Evolutionary conservation across 2,329 filamentous ascomycete species (phyloP).

Genomic region (Cryphonectria japonica): DNA sequence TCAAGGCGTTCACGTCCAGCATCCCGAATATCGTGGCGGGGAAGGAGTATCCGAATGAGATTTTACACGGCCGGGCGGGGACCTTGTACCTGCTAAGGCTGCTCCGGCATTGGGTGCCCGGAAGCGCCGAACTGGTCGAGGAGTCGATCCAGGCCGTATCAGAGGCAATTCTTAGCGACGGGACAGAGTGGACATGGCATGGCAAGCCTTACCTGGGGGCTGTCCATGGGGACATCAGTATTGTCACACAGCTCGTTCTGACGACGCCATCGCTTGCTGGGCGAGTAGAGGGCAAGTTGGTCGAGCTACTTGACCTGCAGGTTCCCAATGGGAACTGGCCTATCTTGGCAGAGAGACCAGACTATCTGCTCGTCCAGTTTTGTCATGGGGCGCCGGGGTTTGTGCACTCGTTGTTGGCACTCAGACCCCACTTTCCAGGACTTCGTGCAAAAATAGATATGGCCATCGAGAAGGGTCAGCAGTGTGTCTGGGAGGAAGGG

Average conservation of each 20-base stretch:
- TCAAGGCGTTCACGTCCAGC: conserved; percentile 46
- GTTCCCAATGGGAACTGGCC: conserved; percentile 43
- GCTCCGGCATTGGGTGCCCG: conserved; percentile 59
- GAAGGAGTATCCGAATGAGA: conserved; percentile 59
- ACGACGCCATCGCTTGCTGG: conserved; percentile 59
- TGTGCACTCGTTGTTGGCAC: conserved; percentile 54
- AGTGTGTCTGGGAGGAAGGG: conserved; percentile 56
- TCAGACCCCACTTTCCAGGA: conserved; percentile 54
- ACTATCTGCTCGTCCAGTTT: conserved; percentile 54
- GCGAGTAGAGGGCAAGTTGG: conserved; percentile 56
- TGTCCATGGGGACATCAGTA: conserved; percentile 70
- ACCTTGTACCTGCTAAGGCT: conserved; percentile 70
- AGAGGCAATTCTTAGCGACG: conserved; percentile 60
- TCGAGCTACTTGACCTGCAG: conserved; percentile 62
- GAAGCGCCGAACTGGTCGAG: conserved; percentile 53
- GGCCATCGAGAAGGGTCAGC: conserved; percentile 51
- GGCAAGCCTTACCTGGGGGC: conserved; percentile 67
- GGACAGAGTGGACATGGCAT: conserved; percentile 64
- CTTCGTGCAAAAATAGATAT: conserved; percentile 53
- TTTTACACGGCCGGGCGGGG: conserved; percentile 69
- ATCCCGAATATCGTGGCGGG: conserved; percentile 40
- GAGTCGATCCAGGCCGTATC: conserved; percentile 60
- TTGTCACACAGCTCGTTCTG: conserved; percentile 69
- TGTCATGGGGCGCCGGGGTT: conserved; percentile 65
- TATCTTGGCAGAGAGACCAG: conserved; percentile 28